Base-by-base conservation (phyloP, 2,329 filamentous ascomycete genomes). In the Blastomyces gilchristii region DNA sequence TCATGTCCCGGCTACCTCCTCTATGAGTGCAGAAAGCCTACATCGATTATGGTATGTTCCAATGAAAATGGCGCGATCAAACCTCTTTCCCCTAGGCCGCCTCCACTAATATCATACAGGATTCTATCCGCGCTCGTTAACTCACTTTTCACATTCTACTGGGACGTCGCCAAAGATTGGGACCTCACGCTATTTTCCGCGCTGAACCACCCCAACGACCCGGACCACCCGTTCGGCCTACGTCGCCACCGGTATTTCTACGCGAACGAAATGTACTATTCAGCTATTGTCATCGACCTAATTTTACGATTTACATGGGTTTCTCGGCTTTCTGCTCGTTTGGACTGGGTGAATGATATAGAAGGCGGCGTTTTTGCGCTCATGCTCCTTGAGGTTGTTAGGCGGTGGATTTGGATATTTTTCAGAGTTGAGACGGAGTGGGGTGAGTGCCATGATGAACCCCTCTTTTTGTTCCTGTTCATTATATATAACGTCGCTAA, bases 81-180 rank as follows among this genome's bases (percentile, higher is more conserved):
- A 3, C 14, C 52, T 1, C 52, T 50, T 31, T 47, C n/a, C 8
- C 37, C 7, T 50, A 37, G 34, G n/a, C 52, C 53, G 4, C 6
- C 57, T 43, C 43, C 16, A 31, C 45, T 45, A 58, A 58, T 37
- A 18, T 41, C 11, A 49, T 14, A 22, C 58, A 94, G 90, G 87
- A 79, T 95, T 39, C 76, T 83, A 45, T 88, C 88, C 53, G 88
- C 90, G 39, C 79, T 91, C 43, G 72, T 94, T 69, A 97, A 99
- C 75, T 95, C 90, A 16, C 80, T 89, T 54, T 99, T 96, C 77
- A 91, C 89, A n/a, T 97, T 97, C 79, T 99, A 94, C 81, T 99
- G 94, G 94, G 94, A 99, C 71, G 86, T 97, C 39, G 83, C 90
- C 62, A 94, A 92, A 78, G 94, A 99, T 80, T 99, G 94, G 94